phyloP scores from a whole-genome alignment of 225 moss, liverwort and hornwort species.

The Lunularia cruciata region DNA sequence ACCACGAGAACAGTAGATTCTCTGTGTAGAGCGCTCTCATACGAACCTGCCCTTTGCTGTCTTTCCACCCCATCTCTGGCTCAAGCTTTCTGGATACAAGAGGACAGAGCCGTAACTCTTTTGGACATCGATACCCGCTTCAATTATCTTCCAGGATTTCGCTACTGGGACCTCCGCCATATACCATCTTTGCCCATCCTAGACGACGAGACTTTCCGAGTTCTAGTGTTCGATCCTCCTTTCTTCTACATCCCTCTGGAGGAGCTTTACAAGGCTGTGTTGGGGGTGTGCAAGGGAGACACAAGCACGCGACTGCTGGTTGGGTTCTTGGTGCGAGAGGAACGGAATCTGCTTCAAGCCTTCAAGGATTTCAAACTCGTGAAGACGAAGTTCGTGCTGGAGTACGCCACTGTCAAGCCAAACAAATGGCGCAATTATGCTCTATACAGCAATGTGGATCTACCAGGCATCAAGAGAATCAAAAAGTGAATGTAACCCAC shows the following conservation, averaged over 20 bases:
- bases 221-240: slow-evolving; percentile 68
- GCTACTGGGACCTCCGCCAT: slow-evolving; percentile 61
- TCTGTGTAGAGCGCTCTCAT: slow-evolving; percentile 41
- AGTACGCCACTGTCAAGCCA: slow-evolving; percentile 68
- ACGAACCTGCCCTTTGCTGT: slow-evolving; percentile 52
- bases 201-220: slow-evolving; percentile 41
- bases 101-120: slow-evolving; percentile 43
- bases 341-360: slow-evolving; percentile 43
- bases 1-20: slow-evolving; percentile 51
- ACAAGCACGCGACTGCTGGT: slow-evolving; percentile 52
- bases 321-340: slow-evolving; percentile 62
- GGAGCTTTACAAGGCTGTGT: slow-evolving; percentile 52
- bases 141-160: slow-evolving; percentile 61
- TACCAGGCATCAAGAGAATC: slow-evolving; percentile 61
- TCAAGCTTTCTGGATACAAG: slow-evolving; percentile 54
- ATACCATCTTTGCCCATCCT: slow-evolving; percentile 34
- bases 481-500: slow-evolving; percentile 36
- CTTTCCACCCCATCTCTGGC: slow-evolving; percentile 65
- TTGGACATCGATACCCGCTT: slow-evolving; percentile 71
- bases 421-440: slow-evolving; percentile 80
- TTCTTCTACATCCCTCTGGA: slow-evolving; percentile 72
- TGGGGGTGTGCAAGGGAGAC: slow-evolving; percentile 63
- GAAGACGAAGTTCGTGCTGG: slow-evolving; percentile 63
- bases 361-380: slow-evolving; percentile 54
- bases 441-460: slow-evolving; percentile 64